Evolutionary conservation across 371 early-diverging fungal species (phyloP).

Genomic region (Mucor circinelloides): DNA sequence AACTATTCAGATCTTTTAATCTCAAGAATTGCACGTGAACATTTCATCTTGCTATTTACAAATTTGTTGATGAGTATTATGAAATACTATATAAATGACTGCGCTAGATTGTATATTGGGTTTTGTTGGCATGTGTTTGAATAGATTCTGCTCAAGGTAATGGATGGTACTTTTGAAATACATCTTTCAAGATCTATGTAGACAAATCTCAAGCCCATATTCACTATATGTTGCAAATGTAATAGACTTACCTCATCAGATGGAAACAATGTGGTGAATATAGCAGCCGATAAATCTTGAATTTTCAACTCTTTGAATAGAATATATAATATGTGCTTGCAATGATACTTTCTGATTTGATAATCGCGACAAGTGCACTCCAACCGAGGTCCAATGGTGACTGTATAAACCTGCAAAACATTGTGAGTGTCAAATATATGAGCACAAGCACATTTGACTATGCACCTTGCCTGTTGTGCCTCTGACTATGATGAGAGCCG

Average conservation of each 20-base stretch:
- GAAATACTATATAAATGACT: too few species aligned
- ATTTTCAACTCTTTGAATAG: constrained; percentile 11
- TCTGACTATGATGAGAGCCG: constrained; percentile 8
- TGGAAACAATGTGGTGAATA: constrained; percentile 14
- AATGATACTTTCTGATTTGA: constrained; percentile 8
- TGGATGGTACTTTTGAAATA: constrained; percentile 7
- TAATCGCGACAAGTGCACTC: constrained; percentile 21
- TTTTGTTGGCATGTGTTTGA: too few species aligned
- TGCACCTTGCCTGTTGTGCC: constrained; percentile 24
- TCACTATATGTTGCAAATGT: neutral
- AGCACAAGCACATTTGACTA: neutral
- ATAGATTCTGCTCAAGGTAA: neutral
- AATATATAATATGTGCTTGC: constrained; percentile 25
- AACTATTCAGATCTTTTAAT: too few species aligned
- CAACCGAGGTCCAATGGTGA: constrained; percentile 15
- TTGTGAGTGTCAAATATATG: neutral
- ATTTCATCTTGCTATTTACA: too few species aligned
- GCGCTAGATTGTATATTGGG: too few species aligned
- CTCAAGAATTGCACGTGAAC: too few species aligned
- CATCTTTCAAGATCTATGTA: neutral
- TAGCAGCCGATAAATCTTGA: neutral
- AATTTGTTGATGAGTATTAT: too few species aligned
- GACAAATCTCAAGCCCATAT: neutral
- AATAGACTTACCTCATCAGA: constrained; percentile 7
- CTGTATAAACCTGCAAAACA: constrained; percentile 1